Percentiles rank a stretch among this genome's conserved stretches.
Conservation (phyloP, 2,329 filamentous ascomycete species). For the Neospermospora avenae region DNA sequence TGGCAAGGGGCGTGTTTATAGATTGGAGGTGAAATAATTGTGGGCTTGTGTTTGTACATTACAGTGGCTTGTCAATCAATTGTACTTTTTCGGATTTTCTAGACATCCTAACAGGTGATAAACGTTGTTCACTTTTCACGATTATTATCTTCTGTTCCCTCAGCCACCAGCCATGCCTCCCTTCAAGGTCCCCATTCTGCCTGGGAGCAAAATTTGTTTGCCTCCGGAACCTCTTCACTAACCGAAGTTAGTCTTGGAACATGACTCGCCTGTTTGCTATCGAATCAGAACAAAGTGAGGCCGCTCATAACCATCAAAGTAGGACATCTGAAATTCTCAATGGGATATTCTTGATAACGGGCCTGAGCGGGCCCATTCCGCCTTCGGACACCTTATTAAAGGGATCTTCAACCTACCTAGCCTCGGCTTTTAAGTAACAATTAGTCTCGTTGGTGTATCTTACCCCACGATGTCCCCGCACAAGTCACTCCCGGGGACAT, state of each 20-base stretch:
- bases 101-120: not conserved
- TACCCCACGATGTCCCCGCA: slow-evolving; percentile 4
- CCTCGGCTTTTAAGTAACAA: slow-evolving; percentile 1
- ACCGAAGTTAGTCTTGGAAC: not conserved
- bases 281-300: not conserved
- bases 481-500: not conserved
- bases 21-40: not conserved
- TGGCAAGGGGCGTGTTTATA: not conserved
- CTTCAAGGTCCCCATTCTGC: not conserved
- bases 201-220: not conserved
- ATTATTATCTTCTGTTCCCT: no score
- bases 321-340: not conserved
- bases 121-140: not conserved
- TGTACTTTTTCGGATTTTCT: not conserved
- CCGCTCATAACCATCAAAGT: not conserved
- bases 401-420: not conserved
- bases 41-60: not conserved
- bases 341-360: no score
- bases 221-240: not conserved
- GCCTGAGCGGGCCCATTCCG: not conserved
- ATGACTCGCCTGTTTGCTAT: not conserved
- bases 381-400: not conserved
- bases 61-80: not conserved
- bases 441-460: not conserved
- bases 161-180: not conserved